A percentile compares a stretch with the other conserved stretches of the same genome.
Conservation (phyloP, 2,329 filamentous ascomycete species). For the Seiridium unicorne region DNA sequence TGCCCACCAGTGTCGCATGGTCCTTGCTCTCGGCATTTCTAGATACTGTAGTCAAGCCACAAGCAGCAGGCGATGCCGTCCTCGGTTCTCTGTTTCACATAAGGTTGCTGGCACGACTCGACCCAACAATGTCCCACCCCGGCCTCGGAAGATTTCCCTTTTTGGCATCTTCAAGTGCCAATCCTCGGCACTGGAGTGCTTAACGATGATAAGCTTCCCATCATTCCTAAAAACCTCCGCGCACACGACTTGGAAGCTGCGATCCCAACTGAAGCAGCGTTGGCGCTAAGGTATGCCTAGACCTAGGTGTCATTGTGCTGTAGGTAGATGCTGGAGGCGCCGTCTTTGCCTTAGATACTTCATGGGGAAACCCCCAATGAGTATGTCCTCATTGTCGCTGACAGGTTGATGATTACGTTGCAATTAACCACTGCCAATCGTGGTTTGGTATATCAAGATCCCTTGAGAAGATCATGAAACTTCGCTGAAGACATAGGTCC, state of each 20-base stretch:
- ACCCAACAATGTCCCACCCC: conserved; percentile 3
- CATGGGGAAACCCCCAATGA: no score
- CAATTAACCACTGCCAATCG: background rate
- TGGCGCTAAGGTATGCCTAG: no score
- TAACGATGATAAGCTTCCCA: background rate
- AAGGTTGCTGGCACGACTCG: background rate
- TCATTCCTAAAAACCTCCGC: background rate
- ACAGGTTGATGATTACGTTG: no score
- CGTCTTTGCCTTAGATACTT: no score
- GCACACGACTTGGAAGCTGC: background rate
- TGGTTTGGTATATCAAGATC: background rate
- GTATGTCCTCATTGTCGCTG: no score
- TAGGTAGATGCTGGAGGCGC: background rate
- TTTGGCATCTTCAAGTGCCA: background rate
- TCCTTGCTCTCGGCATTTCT: background rate
- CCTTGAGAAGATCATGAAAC: background rate
- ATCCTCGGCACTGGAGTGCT: background rate
- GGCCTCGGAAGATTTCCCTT: background rate
- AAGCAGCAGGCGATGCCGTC: background rate
- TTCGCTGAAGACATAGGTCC: background rate
- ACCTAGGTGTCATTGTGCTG: background rate
- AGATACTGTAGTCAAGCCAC: background rate
- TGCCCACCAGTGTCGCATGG: background rate
- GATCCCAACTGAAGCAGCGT: background rate
- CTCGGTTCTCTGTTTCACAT: background rate